Percentiles rank a stretch among this genome's conserved stretches.
Evolutionary conservation across 2,329 filamentous ascomycete species (phyloP).

Genomic region (Claviceps sp.): DNA sequence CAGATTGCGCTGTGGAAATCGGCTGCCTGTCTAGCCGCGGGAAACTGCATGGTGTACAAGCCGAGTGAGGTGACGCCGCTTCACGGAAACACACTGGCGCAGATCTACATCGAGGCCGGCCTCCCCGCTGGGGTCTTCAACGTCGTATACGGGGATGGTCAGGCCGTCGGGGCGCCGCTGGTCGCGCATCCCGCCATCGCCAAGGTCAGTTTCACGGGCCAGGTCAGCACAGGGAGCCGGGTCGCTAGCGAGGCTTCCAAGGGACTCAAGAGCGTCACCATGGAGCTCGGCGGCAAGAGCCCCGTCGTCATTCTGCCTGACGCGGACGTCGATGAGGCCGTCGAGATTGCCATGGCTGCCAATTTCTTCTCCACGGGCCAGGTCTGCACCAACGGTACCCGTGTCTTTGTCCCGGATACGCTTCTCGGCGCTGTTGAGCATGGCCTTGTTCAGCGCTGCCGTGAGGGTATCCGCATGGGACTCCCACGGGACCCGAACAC

Average conservation of each 20-base stretch:
- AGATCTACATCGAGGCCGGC: slow-evolving; percentile 66
- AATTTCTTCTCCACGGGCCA: slow-evolving; percentile 89
- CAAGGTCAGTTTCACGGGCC: slow-evolving; percentile 83
- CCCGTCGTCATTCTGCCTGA: slow-evolving; percentile 71
- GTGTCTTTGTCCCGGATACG: slow-evolving; percentile 62
- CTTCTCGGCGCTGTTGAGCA: slow-evolving; percentile 58
- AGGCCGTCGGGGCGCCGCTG: slow-evolving; percentile 57
- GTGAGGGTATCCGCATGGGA: slow-evolving; percentile 61
- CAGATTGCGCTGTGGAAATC: slow-evolving; percentile 88
- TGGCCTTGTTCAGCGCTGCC: slow-evolving; percentile 36
- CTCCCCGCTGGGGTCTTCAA: slow-evolving; percentile 77
- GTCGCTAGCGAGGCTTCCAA: slow-evolving; percentile 64
- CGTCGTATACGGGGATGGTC: slow-evolving; percentile 67
- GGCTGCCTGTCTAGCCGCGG: slow-evolving; percentile 69
- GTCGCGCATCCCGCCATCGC: slow-evolving; percentile 59
- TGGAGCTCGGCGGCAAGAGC: slow-evolving; percentile 84
- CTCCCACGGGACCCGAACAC: slow-evolving; percentile 57
- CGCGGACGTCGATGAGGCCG: slow-evolving; percentile 65
- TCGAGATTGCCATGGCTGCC: slow-evolving; percentile 82
- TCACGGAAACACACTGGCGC: slow-evolving; percentile 63
- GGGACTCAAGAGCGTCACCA: slow-evolving; percentile 80
- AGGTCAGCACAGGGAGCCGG: slow-evolving; percentile 70
- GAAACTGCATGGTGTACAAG: slow-evolving; percentile 87
- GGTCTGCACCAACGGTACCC: slow-evolving; percentile 84
- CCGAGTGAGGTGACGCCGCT: slow-evolving; percentile 77